Evolutionary conservation across 1,284 basidiomycete species (phyloP).

Genomic region (Apiotrichum sp.): DNA sequence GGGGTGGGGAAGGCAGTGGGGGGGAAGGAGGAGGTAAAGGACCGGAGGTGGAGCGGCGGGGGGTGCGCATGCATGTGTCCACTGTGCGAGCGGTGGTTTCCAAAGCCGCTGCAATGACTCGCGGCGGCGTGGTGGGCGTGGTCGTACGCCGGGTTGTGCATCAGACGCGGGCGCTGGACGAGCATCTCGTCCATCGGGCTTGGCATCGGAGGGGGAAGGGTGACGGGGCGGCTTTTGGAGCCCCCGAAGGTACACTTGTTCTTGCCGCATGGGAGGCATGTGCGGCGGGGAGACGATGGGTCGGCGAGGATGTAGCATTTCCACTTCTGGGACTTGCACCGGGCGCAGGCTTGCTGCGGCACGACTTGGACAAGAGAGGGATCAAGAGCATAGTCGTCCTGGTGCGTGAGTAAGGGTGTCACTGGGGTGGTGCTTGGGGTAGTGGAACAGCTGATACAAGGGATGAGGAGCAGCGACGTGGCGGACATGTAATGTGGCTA

Average conservation of each 20-base stretch:
- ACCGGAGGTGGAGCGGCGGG: background rate
- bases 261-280: slow-evolving; percentile 18
- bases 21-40: background rate
- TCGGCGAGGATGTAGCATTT: slow-evolving; percentile 13
- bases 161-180: background rate
- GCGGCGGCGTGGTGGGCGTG: background rate
- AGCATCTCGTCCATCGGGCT: background rate
- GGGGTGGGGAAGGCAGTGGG: background rate
- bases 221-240: background rate
- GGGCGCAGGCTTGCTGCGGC: slow-evolving; percentile 4
- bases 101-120: background rate
- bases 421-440: too few species aligned
- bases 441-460: too few species aligned
- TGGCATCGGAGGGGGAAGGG: background rate
- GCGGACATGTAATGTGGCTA: too few species aligned
- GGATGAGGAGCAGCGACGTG: too few species aligned
- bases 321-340: slow-evolving; percentile 16
- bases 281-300: slow-evolving; percentile 8
- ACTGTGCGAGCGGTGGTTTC: background rate
- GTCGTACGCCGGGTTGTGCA: background rate
- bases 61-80: background rate
- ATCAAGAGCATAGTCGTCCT: slow-evolving; percentile 10
- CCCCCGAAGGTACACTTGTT: slow-evolving; percentile 17
- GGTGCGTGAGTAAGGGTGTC: background rate
- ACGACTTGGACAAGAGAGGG: slow-evolving; percentile 9